Base-by-base conservation (phyloP, 352 stramenopile genomes). In the Phytopythium ostracodes region DNA sequence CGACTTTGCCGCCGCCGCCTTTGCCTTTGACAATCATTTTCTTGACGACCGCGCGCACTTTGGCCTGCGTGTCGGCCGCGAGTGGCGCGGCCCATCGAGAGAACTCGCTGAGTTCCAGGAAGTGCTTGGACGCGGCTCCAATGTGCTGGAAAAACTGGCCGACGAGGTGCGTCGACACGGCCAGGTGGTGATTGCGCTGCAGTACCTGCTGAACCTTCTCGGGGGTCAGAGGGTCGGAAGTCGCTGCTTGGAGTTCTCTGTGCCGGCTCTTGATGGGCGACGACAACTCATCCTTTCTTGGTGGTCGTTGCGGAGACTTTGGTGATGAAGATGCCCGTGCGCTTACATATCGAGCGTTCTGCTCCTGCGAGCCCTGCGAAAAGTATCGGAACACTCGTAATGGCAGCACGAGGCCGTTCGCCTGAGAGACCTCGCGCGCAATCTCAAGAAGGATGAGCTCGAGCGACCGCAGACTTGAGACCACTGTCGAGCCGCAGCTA, bases 81-180 rank as follows among this genome's bases (percentile, higher is more conserved):
- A 88, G 50, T 14, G 78, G 75, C 27, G 69, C 61, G 22, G 65
- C 56, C 76, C 79, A 88, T 25, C 70, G 46, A 0, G 79, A 73
- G 33, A 86, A 88, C 18, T 61, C 43, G 17, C 64, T 25, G 0
- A 86, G 63, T 22, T 84, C 79, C 3, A 88, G 60, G 36, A 81
- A 84, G 38, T 80, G 51, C 43, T 77, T 74, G 9, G 73, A 82
- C 0, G 55, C 14, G 0, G 74, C 70, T 0, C 79, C 79, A 17
- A 86, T 73, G 25, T 82, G 68, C 20, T 75, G 43, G 55, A 86
- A 88, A 56, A 86, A 88, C 50, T 86, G 78, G 9, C 70, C 64
- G 53, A 86, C 55, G 1, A 86, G 66, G 15, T 84, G 68, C 1
- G 57, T 79, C 2, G 75, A 86, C 0, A 70, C 74, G 8, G 79